Evolutionary conservation across 768 basidiomycete genomes (phyloP), one percentile per base, ranked within the genome.

Genomic region (Xerocomus potaroensis): DNA sequence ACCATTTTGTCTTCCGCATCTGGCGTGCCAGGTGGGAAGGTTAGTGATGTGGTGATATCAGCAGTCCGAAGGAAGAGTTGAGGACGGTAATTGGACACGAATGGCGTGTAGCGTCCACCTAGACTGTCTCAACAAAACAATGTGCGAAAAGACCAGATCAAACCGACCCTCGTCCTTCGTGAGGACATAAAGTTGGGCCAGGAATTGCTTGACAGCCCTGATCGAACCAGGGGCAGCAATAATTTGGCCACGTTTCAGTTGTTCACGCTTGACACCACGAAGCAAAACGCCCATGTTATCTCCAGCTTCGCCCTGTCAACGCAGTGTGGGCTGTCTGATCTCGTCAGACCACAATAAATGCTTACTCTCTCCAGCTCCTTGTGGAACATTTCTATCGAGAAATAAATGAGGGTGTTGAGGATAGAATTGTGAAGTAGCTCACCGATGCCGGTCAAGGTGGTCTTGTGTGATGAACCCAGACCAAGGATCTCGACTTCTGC

Each of bases 221-320:
- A 98, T 90, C 8, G 89, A 80, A 27, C 91, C 91, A 21, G 94
- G 93, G 26, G 81, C 77, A 57, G 84, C 80, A 62, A 99, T 80
- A 47, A 98, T 87, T 65, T 94, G 91, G 36, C 96, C 96, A 55
- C 96, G 88, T 54, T 81, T 79, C 61, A 99, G 74, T 69, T 98
- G 92, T 64, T 98, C 96, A 53, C 95, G 87, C 73, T 98, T 98
- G 68, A 97, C 75, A 64, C 96, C 94, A 68, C 96, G 91, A 37
- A 99, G 83, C 30, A 99, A 77, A 46, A 87, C 89, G 56, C 96
- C 96, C 91, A 98, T 97, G 77, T 98, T 98, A 71, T 99, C 96
- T 59, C 96, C 96, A 51, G 96, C 95, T 69, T 98, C 91, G 49
- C 91, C 94, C 84, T 88, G 47, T 37, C 36, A 40, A 41, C 6